A percentile compares a stretch with the other conserved stretches of the same genome.
Conservation (phyloP, 1,284 basidiomycete species). For the Cryptococcus neoformans region DNA sequence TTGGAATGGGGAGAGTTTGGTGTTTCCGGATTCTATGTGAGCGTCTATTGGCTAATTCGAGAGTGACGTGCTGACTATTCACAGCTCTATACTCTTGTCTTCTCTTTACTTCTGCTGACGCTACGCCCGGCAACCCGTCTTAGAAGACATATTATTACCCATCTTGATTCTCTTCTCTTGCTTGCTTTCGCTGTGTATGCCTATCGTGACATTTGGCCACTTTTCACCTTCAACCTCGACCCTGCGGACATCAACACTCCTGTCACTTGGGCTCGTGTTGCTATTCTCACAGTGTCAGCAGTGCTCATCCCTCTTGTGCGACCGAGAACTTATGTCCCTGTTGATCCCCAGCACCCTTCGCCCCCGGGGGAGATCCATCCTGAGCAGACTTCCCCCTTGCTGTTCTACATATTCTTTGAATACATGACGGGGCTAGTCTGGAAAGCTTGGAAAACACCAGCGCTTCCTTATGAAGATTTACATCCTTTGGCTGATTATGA, state of each 20-base stretch:
- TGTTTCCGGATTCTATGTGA: conserved; percentile 44
- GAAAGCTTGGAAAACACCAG: conserved; percentile 41
- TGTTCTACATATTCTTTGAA: conserved; percentile 58
- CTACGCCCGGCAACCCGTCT: conserved; percentile 33
- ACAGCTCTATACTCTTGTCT: conserved; percentile 39
- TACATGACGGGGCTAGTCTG: conserved; percentile 60
- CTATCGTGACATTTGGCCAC: conserved; percentile 65
- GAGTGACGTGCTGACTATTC: neutral
- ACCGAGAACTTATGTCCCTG: conserved; percentile 54
- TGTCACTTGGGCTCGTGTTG: conserved; percentile 49
- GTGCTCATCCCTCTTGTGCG: conserved; percentile 53
- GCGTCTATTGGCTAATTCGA: conserved; percentile 7
- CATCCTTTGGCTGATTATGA: conserved; percentile 64
- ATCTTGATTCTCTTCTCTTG: conserved; percentile 49
- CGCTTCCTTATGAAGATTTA: conserved; percentile 45
- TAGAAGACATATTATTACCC: conserved; percentile 37
- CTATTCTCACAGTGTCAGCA: conserved; percentile 49
- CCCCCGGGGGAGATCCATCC: conserved; percentile 54
- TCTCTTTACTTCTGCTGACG: conserved; percentile 40
- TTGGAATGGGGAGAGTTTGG: conserved; percentile 49
- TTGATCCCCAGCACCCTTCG: conserved; percentile 46
- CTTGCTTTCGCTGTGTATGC: conserved; percentile 53
- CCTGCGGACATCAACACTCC: conserved; percentile 51
- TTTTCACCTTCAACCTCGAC: conserved; percentile 54
- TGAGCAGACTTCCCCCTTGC: conserved; percentile 63